Percentiles rank a stretch among this genome's conserved stretches.
Evolutionary conservation across 2,329 filamentous ascomycete species (phyloP).

Genomic region (Colletotrichum sp.): DNA sequence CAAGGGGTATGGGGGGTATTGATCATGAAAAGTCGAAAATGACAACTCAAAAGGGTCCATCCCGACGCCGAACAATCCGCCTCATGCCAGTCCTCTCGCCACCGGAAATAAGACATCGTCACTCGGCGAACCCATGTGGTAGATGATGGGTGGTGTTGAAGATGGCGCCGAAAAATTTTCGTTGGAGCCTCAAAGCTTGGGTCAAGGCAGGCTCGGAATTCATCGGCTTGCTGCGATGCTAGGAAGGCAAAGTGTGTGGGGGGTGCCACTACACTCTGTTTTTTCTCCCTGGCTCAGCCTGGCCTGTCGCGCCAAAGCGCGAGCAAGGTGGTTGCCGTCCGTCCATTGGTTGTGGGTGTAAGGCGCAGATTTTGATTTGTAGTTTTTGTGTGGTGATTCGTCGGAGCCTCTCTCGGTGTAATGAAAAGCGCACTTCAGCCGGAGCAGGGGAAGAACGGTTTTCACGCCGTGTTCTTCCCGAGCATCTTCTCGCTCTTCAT

Average conservation of each 20-base stretch:
- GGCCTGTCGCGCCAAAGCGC: not conserved
- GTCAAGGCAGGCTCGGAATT: not conserved
- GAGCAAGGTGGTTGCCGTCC: not conserved
- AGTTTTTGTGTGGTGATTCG: not conserved
- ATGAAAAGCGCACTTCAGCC: not conserved
- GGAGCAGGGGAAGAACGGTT: not conserved
- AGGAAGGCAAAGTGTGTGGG: not conserved
- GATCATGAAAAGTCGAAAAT: not conserved
- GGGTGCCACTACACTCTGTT: not conserved
- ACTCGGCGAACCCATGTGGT: not conserved
- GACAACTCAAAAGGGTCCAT: not conserved
- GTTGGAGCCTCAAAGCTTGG: not conserved
- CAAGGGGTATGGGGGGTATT: conserved; percentile 12
- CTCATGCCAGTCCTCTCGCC: not conserved
- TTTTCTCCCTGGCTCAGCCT: not conserved
- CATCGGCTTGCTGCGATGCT: not conserved
- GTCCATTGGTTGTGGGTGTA: not conserved
- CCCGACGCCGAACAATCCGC: not conserved
- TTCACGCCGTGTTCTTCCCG: not conserved
- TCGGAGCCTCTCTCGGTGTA: conserved; percentile 18
- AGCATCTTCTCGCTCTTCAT: not conserved
- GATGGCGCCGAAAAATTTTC: not conserved
- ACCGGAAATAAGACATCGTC: not conserved
- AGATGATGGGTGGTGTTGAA: not conserved
- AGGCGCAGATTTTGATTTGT: not conserved